These are phyloP conservation scores for Ustilago tritici DNA, from an alignment of 1,284 basidiomycete species.

Conservation along the genomic window DNA sequence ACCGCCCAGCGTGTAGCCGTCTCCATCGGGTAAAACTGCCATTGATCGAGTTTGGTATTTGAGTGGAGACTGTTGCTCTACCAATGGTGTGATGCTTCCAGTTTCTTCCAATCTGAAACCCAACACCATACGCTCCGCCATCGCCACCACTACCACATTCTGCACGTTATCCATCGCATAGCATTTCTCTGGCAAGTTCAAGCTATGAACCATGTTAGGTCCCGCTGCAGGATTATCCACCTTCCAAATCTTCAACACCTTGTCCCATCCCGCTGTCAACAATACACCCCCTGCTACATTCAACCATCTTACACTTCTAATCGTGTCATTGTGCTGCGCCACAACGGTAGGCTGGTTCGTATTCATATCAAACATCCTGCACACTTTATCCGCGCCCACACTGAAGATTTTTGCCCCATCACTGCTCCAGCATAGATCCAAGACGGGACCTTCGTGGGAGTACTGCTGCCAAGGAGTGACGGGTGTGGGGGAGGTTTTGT, in stretches of 20 bases:
- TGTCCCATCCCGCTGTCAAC: constrained; percentile 91
- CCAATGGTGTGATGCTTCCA: constrained; percentile 53
- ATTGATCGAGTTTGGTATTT: constrained; percentile 88
- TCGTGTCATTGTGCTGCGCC: constrained; percentile 85
- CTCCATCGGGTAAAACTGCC: constrained; percentile 60
- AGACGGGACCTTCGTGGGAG: constrained; percentile 82
- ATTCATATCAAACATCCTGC: constrained; percentile 81
- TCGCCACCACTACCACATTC: constrained; percentile 92
- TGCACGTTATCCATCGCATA: constrained; percentile 85
- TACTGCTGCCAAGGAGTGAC: constrained; percentile 74
- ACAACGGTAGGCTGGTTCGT: constrained; percentile 77
- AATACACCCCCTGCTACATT: constrained; percentile 79
- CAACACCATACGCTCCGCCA: constrained; percentile 86
- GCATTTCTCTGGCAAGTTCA: constrained; percentile 83
- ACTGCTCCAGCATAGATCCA: constrained; percentile 85
- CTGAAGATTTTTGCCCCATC: constrained; percentile 85
- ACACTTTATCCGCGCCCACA: constrained; percentile 87
- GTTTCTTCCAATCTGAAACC: constrained; percentile 84
- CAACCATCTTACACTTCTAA: constrained; percentile 82
- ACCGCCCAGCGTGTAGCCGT: constrained; percentile 81
- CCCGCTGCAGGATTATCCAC: constrained; percentile 52
- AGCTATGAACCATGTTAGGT: constrained; percentile 50
- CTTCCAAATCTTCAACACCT: constrained; percentile 77
- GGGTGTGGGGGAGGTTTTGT: constrained; percentile 79
- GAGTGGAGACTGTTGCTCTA: constrained; percentile 70